Evolutionary conservation across 495 filamentous ascomycete species (phyloP).

Genomic region (Penicillium bialowiezense): DNA sequence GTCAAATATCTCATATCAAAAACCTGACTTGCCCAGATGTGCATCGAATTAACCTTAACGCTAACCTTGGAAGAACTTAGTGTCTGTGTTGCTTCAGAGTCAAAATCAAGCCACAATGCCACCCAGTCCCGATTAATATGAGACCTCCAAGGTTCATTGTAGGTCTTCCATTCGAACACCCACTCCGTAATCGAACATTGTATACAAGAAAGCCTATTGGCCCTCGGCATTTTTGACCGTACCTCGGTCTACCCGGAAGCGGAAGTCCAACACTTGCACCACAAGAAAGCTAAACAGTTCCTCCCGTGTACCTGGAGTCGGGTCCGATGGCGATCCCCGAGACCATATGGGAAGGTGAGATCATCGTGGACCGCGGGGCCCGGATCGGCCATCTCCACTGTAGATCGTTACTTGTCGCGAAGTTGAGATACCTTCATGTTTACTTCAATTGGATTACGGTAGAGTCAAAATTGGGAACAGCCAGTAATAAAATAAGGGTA

Average conservation of each 20-base stretch:
- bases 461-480: background rate
- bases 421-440: no score
- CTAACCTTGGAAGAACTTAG: background rate
- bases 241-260: background rate
- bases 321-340: background rate
- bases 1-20: no score
- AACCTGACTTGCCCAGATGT: no score
- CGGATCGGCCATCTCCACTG: background rate
- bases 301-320: background rate
- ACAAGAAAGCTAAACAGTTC: background rate
- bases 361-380: background rate
- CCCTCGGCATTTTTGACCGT: background rate
- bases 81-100: background rate
- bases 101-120: background rate
- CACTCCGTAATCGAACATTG: no score
- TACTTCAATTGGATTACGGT: no score
- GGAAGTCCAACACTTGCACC: background rate
- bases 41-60: background rate
- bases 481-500: slow-evolving; percentile 1
- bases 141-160: no score
- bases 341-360: background rate
- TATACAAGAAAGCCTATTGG: background rate
- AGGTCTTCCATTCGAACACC: no score
- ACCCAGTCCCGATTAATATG: background rate
- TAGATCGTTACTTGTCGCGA: background rate